Evolutionary conservation across 352 stramenopile species (phyloP).

Genomic region (Pythium aristosporum): DNA sequence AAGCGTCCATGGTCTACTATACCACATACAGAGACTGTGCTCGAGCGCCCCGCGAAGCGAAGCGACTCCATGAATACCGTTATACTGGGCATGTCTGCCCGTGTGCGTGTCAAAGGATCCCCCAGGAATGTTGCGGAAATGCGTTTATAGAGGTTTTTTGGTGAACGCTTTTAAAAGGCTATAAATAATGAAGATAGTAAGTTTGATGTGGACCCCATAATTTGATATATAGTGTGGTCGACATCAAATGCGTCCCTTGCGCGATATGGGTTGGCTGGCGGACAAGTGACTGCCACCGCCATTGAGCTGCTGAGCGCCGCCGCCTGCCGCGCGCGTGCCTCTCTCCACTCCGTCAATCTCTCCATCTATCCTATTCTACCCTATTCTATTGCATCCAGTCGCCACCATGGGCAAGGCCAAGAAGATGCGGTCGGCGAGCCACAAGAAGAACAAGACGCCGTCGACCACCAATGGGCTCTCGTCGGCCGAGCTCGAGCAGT

Average conservation of each 20-base stretch:
- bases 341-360: not conserved
- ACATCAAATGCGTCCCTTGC: not conserved
- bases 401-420: constrained; percentile 82
- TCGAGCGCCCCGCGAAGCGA: too few species aligned
- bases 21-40: too few species aligned
- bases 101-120: too few species aligned
- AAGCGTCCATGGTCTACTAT: too few species aligned
- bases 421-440: constrained; percentile 80
- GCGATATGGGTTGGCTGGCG: constrained; percentile 31
- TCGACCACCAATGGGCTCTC: constrained; percentile 56
- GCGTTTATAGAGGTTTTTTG: not conserved
- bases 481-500: constrained; percentile 54
- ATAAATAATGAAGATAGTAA: too few species aligned
- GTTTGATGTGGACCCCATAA: not conserved
- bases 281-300: not conserved
- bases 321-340: not conserved
- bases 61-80: too few species aligned
- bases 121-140: too few species aligned
- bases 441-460: constrained; percentile 70
- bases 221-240: not conserved
- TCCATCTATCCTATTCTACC: constrained; percentile 9
- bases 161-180: not conserved
- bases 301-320: not conserved
- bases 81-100: too few species aligned
- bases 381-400: not conserved